Percentiles rank a stretch among this genome's conserved stretches.
These are phyloP conservation scores for Colletotrichum acutatum DNA, from an alignment of 2,329 filamentous ascomycete species.

Conservation along the genomic window DNA sequence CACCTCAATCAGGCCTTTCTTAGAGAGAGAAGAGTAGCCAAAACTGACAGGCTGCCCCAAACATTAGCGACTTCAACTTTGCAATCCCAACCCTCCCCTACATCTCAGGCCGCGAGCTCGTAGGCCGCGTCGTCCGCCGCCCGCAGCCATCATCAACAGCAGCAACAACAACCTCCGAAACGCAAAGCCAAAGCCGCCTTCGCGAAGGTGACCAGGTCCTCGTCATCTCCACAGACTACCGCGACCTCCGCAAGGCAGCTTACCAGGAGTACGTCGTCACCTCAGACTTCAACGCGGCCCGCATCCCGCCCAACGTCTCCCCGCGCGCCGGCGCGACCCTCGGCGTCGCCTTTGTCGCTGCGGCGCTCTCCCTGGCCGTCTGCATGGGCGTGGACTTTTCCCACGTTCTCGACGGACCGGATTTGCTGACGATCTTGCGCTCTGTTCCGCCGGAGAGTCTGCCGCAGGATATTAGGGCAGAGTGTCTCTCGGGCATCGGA, in stretches of 20 bases:
- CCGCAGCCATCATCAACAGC: not conserved
- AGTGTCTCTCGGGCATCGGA: constrained; percentile 69
- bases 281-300: constrained; percentile 72
- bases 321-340: constrained; percentile 69
- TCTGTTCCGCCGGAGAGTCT: constrained; percentile 58
- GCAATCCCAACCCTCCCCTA: constrained; percentile 75
- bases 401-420: constrained; percentile 62
- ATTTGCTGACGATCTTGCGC: constrained; percentile 65
- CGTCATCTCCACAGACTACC: constrained; percentile 79
- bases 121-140: constrained; percentile 66
- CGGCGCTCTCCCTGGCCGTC: constrained; percentile 73
- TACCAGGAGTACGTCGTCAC: constrained; percentile 78
- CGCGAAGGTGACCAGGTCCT: constrained; percentile 68
- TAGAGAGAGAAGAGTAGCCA: no score
- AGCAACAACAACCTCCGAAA: no score
- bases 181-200: constrained; percentile 50
- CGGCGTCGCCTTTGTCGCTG: constrained; percentile 78
- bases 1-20: not conserved
- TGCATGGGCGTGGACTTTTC: constrained; percentile 77
- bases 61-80: constrained; percentile 73
- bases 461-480: constrained; percentile 69
- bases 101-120: constrained; percentile 76
- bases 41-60: not conserved
- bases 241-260: constrained; percentile 76
- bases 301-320: constrained; percentile 65